Evolutionary conservation across 345 rosid genomes (phyloP).

Genomic region (Nephelium lappaceum): DNA sequence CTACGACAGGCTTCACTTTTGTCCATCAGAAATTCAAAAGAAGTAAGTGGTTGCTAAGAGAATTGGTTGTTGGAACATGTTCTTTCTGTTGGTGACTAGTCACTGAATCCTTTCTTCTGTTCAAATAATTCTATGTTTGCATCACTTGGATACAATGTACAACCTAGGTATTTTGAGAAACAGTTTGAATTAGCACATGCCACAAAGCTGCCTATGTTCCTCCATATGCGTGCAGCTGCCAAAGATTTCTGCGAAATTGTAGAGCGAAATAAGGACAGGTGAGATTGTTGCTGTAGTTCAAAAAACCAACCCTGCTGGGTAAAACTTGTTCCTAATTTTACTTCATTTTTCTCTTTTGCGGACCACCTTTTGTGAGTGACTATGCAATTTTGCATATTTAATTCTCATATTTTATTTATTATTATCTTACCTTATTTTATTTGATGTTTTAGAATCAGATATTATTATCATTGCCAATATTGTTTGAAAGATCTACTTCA

Average conservation of each 20-base stretch:
- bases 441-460: background rate
- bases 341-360: no score
- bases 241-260: conserved; percentile 82
- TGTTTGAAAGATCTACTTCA: background rate
- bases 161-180: conserved; percentile 85
- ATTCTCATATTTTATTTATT: background rate
- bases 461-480: background rate
- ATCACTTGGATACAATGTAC: conserved; percentile 2
- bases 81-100: background rate
- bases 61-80: background rate
- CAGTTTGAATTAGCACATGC: conserved; percentile 91
- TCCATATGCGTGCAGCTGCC: conserved; percentile 97
- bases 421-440: background rate
- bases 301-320: background rate
- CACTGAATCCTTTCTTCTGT: conserved; percentile 5
- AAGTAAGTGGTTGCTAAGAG: conserved; percentile 52
- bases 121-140: conserved; percentile 11
- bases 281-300: conserved; percentile 9
- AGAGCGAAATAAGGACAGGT: conserved; percentile 73
- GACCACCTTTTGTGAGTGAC: background rate
- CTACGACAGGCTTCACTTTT: conserved; percentile 96
- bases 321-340: background rate
- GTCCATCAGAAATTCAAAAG: conserved; percentile 76
- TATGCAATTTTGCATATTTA: background rate
- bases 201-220: conserved; percentile 91